Conservation (phyloP, 1,284 basidiomycete species). For the Puccinia coronata region DNA sequence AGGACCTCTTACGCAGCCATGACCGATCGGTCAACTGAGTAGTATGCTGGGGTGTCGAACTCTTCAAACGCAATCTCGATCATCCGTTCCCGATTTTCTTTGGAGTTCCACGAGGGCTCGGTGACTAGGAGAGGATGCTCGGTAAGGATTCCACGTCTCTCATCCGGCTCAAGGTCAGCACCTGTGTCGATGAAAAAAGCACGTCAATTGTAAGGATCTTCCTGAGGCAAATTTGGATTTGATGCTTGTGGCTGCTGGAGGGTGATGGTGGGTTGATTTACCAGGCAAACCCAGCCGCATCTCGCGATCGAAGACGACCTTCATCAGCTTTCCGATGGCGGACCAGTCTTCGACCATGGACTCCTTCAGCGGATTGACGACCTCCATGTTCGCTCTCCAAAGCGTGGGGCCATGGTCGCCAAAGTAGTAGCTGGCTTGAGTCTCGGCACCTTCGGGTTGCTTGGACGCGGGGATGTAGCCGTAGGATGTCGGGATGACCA, state of each 20-base stretch:
- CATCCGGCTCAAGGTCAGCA: conserved; percentile 53
- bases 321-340: conserved; percentile 25
- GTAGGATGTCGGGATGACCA: conserved; percentile 84
- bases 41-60: conserved; percentile 90
- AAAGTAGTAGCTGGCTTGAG: conserved; percentile 66
- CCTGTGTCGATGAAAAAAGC: too few relatives aligned
- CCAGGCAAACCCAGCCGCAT: conserved; percentile 38
- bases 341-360: conserved; percentile 64
- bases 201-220: too few relatives aligned
- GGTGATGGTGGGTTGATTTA: not conserved
- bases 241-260: too few relatives aligned
- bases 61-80: conserved; percentile 97
- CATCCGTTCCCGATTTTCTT: conserved; percentile 83
- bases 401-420: conserved; percentile 89
- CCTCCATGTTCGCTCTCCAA: conserved; percentile 84
- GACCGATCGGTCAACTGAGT: conserved; percentile 94
- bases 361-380: conserved; percentile 79
- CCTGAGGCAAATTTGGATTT: too few relatives aligned
- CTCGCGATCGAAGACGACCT: conserved; percentile 31
- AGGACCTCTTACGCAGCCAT: conserved; percentile 74
- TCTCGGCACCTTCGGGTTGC: conserved; percentile 60
- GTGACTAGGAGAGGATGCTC: conserved; percentile 93
- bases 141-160: conserved; percentile 56
- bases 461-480: conserved; percentile 67
- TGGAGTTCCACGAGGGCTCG: conserved; percentile 93